phyloP scores from a whole-genome alignment of 73 alveolate genomes.

The Paramecium primaurelia region DNA sequence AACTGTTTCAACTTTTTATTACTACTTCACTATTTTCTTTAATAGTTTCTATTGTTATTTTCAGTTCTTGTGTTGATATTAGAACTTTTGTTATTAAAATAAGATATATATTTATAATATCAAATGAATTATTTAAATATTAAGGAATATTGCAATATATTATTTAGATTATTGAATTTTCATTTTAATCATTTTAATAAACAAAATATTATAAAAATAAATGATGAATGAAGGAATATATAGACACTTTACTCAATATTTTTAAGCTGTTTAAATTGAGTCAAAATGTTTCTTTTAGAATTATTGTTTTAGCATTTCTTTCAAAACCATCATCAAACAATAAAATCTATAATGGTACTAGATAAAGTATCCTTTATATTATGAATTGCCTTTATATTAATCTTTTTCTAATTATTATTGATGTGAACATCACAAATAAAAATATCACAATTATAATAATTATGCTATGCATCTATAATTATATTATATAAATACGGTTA shows the following conservation, averaged over 20 bases:
- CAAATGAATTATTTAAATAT: too few species aligned
- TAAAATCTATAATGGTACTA: neutral
- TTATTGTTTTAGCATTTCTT: neutral
- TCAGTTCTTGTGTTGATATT: neutral
- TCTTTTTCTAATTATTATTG: neutral
- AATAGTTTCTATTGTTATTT: too few species aligned
- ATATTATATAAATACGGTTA: neutral
- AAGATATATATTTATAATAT: too few species aligned
- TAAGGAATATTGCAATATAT: too few species aligned
- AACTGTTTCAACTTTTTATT: neutral
- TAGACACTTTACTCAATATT: neutral
- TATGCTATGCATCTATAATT: neutral
- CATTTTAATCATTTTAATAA: neutral
- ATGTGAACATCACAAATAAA: neutral
- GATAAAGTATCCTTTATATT: neutral
- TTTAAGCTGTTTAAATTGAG: neutral
- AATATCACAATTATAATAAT: neutral
- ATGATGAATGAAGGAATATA: neutral
- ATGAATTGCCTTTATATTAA: neutral
- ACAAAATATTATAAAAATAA: neutral
- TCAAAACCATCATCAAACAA: conserved; percentile 41
- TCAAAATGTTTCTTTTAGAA: neutral
- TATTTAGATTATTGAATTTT: too few species aligned
- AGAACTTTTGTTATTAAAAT: neutral
- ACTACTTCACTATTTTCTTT: neutral